These are phyloP conservation scores for Fusarium incarnatum DNA, from an alignment of 2,329 filamentous ascomycete genomes.

Conservation along the genomic window DNA sequence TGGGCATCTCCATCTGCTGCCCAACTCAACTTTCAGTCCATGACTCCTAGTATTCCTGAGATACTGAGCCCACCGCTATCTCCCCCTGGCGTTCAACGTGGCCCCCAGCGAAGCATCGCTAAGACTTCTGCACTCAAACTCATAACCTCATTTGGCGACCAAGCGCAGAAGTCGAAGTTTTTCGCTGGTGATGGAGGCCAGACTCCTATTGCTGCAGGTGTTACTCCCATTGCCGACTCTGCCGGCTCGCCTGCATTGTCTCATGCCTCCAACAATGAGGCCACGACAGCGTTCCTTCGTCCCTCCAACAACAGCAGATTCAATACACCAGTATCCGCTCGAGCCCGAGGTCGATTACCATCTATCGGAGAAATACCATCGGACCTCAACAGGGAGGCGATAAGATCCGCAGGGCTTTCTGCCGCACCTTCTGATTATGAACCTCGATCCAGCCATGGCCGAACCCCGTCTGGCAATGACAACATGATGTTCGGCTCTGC, in stretches of 20 bases:
- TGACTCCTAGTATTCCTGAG: slow-evolving; percentile 68
- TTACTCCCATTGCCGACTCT: slow-evolving; percentile 88
- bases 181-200: slow-evolving; percentile 68
- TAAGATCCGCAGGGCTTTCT: slow-evolving; percentile 45
- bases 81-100: slow-evolving; percentile 72
- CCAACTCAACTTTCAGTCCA: slow-evolving; percentile 67
- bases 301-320: slow-evolving; percentile 75
- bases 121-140: slow-evolving; percentile 89
- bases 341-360: slow-evolving; percentile 72
- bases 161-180: slow-evolving; percentile 71
- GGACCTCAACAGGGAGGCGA: slow-evolving; percentile 48
- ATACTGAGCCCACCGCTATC: slow-evolving; percentile 79
- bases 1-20: slow-evolving; percentile 87
- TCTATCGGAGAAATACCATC: slow-evolving; percentile 75
- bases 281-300: slow-evolving; percentile 74
- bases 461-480: slow-evolving; percentile 58
- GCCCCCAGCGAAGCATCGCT: slow-evolving; percentile 72
- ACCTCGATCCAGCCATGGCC: slow-evolving; percentile 49
- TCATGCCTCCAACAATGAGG: slow-evolving; percentile 63
- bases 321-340: slow-evolving; percentile 76
- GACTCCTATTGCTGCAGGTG: slow-evolving; percentile 84
- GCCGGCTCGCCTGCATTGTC: slow-evolving; percentile 70
- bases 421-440: slow-evolving; percentile 42
- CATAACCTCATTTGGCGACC: slow-evolving; percentile 86
- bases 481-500: slow-evolving; percentile 58